Base-by-base conservation (phyloP, 345 rosid species). In the Diplotaxis tenuifolia region DNA sequence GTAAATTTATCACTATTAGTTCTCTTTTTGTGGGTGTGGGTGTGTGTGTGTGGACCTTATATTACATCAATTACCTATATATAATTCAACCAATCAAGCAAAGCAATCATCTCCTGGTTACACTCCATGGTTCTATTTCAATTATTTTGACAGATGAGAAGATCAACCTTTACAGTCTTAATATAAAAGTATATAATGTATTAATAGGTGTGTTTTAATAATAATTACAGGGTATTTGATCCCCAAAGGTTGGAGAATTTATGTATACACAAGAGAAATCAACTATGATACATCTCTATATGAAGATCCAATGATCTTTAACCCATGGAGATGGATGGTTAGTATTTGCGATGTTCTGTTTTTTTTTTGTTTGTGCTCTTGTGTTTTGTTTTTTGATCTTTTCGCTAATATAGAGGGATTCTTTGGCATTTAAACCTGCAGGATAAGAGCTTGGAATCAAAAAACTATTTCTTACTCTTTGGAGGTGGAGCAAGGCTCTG, bases 291-390 rank as follows among this genome's bases (percentile, higher is more conserved):
- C 89, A 1, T 72, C 68, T 72, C 23, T 82, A 0, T 91, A 88
- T 74, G 85, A 88, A 7, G 97, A 91, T 52, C 95, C 96, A 21
- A 79, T 85, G 21, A 56, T 76, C 62, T 91, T 94, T 82, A 91
- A 88, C 81, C 98, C 98, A 53, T 94, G 95, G 97, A 89, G 97
- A 87, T 94, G 98, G 97, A 80, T 89, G 94, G 97, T 77, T 50
- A 72, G 81, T 66, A 3, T 45, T 28, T 5, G 58, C 40, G 11
- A 7, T 28, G 3, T 15, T 7, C 14, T 14, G n/a, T 9, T 45
- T 14, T 18, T 22, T 14, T 38, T 9, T 45, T 14, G n/a, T 22
- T 14, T 38, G 28, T 64, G 31, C 42, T 60, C 21, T 32, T 36
- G 11, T 65, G 7, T 56, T 59, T 29, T 18, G 14, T 32, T 68